Conservation (phyloP, 1,139 yeast species). For the Wickerhamomyces sp. region DNA sequence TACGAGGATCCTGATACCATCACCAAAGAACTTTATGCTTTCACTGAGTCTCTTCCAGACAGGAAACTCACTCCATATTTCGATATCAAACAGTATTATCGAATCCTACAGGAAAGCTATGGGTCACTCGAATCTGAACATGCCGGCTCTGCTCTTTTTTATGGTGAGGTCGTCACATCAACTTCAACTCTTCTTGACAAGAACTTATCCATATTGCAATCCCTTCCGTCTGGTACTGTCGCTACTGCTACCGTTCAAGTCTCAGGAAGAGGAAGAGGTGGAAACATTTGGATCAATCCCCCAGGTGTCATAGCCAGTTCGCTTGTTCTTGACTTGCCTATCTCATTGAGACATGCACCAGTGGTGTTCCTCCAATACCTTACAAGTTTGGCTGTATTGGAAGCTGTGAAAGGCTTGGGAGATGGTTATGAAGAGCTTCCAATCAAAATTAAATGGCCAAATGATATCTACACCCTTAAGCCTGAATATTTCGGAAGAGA, state of each 20-base stretch:
- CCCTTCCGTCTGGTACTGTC: slow-evolving; percentile 67
- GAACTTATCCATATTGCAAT: slow-evolving; percentile 53
- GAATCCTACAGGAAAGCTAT: slow-evolving; percentile 33
- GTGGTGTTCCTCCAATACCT: slow-evolving; percentile 85
- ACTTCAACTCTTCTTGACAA: slow-evolving; percentile 76
- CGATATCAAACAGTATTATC: slow-evolving; percentile 53
- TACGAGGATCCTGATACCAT: slow-evolving; percentile 50
- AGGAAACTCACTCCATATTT: slow-evolving; percentile 63
- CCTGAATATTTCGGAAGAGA: slow-evolving; percentile 44
- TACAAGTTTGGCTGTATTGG: slow-evolving; percentile 76
- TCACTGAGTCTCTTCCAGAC: slow-evolving; percentile 40
- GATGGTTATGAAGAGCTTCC: slow-evolving; percentile 73
- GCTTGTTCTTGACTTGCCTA: slow-evolving; percentile 57
- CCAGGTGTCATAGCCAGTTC: slow-evolving; percentile 87
- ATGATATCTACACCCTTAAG: slow-evolving; percentile 74
- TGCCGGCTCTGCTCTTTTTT: slow-evolving; percentile 61
- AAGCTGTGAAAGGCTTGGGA: slow-evolving; percentile 64
- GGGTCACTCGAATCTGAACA: slow-evolving; percentile 27
- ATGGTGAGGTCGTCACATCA: slow-evolving; percentile 88
- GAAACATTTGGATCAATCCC: slow-evolving; percentile 94
- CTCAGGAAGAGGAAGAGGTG: slow-evolving; percentile 91
- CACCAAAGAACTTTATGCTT: slow-evolving; percentile 44
- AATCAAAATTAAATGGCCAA: slow-evolving; percentile 91
- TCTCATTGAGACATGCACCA: slow-evolving; percentile 30
- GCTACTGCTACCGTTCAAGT: slow-evolving; percentile 65